Conservation (phyloP, 2,329 filamentous ascomycete genomes). For the Elsinoe ampelina region DNA sequence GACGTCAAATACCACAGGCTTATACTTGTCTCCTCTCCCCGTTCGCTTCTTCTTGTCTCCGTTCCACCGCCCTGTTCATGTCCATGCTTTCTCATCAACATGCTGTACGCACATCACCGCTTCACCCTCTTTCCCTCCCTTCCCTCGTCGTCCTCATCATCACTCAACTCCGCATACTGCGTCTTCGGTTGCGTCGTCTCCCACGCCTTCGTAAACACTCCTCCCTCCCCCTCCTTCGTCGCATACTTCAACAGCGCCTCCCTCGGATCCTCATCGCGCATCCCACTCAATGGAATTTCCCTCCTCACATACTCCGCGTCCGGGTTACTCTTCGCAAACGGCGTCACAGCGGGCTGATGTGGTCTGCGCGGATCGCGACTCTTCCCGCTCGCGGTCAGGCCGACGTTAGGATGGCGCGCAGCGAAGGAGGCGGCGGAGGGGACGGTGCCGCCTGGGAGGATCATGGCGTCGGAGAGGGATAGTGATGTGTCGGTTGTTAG, state of each 20-base stretch:
- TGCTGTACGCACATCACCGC: constrained; percentile 6
- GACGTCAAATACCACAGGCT: too few relatives aligned
- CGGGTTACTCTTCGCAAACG: constrained; percentile 81
- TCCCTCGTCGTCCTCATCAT: constrained; percentile 63
- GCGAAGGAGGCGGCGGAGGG: constrained; percentile 39
- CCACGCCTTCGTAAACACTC: constrained; percentile 86
- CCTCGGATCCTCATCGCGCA: constrained; percentile 92
- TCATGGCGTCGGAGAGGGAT: constrained; percentile 72
- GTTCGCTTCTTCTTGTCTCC: too few relatives aligned
- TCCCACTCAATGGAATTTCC: constrained; percentile 78
- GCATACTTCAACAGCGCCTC: constrained; percentile 94
- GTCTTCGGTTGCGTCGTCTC: constrained; percentile 84
- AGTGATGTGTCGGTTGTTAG: constrained; percentile 75
- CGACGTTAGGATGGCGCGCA: constrained; percentile 57
- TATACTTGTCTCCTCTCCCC: too few relatives aligned
- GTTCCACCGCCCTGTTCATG: too few relatives aligned
- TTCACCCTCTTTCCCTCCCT: constrained; percentile 53
- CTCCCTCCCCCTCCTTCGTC: constrained; percentile 79
- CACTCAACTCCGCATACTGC: constrained; percentile 81
- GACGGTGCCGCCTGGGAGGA: constrained; percentile 43
- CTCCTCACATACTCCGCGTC: constrained; percentile 83
- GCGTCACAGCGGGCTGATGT: constrained; percentile 74
- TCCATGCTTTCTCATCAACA: too few relatives aligned
- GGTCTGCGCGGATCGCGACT: constrained; percentile 73
- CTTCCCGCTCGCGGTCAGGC: constrained; percentile 68